These are phyloP conservation scores for Nitzschia sp. DNA, from an alignment of 108 stramenopile species.

Conservation along the genomic window DNA sequence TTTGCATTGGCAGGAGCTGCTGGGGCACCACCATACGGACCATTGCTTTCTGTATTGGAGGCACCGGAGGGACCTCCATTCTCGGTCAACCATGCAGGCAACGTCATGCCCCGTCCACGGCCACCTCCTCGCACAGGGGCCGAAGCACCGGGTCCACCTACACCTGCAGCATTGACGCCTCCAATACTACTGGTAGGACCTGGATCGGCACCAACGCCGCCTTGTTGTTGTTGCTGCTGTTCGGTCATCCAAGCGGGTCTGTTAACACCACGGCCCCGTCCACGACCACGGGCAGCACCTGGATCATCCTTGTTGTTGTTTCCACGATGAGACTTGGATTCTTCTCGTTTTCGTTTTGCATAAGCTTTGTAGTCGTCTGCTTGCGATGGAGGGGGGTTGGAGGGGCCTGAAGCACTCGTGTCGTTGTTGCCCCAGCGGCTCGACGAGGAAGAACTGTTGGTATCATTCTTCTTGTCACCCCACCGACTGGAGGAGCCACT, in stretches of 20 bases:
- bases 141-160: no score
- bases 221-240: neutral
- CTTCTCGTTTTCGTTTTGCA: conserved; percentile 1
- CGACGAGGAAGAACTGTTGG: no score
- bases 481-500: no score
- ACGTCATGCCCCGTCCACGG: conserved; percentile 26
- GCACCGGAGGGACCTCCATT: neutral
- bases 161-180: neutral
- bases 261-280: conserved; percentile 33
- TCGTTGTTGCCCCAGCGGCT: no score
- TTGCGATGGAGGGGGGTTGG: neutral
- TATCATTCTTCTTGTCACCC: no score
- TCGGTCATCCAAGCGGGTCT: conserved; percentile 44
- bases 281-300: conserved; percentile 38
- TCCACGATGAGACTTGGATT: neutral
- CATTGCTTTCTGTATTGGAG: neutral
- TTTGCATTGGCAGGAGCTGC: neutral
- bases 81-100: conserved; percentile 39
- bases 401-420: neutral
- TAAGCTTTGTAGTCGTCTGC: neutral
- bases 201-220: neutral
- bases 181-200: neutral
- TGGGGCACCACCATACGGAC: neutral
- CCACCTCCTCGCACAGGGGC: conserved; percentile 6
- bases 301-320: neutral